These are phyloP conservation scores for Kazachstania taianensis DNA, from an alignment of 805 yeast species.

Conservation along the genomic window DNA sequence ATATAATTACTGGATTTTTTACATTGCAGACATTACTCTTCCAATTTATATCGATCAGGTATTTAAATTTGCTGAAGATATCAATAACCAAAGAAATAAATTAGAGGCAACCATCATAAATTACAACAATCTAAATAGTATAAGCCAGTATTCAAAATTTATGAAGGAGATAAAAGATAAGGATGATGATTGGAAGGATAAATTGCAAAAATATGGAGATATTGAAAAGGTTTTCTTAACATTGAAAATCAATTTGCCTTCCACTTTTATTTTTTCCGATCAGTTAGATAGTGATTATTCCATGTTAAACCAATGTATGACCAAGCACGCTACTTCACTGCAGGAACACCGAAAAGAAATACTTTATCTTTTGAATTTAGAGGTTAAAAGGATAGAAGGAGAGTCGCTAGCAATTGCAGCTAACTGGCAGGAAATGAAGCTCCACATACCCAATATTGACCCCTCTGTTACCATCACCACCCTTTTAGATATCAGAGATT, in stretches of 20 bases:
- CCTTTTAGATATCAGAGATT: too few species aligned
- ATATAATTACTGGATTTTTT: conserved; percentile 52
- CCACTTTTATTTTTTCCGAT: conserved; percentile 50
- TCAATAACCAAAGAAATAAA: conserved; percentile 14
- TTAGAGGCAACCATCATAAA: conserved; percentile 23
- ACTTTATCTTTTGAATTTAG: background rate
- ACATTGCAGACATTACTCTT: conserved; percentile 34
- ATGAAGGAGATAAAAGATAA: conserved; percentile 29
- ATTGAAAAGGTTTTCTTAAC: conserved; percentile 25
- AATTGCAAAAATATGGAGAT: conserved; percentile 15
- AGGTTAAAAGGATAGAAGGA: background rate
- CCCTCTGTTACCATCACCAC: too few species aligned
- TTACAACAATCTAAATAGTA: conserved; percentile 31
- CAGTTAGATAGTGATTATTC: conserved; percentile 46
- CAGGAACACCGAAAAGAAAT: background rate
- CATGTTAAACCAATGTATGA: conserved; percentile 23
- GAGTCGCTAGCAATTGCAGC: background rate
- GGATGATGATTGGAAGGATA: conserved; percentile 15
- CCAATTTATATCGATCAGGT: conserved; percentile 28
- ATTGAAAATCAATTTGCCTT: conserved; percentile 39
- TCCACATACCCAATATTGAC: too few species aligned
- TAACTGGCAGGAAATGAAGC: background rate
- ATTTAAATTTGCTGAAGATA: conserved; percentile 21
- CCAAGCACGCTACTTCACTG: background rate
- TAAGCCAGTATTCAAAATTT: conserved; percentile 31